Conservation (phyloP, 1,284 basidiomycete genomes). For the Sutorius eximius region DNA sequence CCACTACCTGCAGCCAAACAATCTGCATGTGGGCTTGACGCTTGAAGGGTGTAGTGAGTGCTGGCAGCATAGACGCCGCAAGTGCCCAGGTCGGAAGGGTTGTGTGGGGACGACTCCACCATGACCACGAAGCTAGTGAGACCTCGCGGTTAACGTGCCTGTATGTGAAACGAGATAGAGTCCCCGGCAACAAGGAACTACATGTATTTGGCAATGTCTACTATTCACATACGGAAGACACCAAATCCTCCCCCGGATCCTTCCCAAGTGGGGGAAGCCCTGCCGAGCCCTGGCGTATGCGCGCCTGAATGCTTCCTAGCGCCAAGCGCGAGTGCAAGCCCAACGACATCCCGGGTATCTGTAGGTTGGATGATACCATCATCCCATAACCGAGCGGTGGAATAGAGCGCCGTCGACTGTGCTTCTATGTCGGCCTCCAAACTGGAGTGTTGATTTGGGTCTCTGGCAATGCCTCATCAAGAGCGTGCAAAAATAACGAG, state of each 20-base stretch:
- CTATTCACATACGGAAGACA: constrained; percentile 81
- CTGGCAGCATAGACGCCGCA: no score
- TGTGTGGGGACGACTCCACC: no score
- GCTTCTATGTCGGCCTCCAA: constrained; percentile 82
- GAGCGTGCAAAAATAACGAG: neutral
- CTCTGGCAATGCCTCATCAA: constrained; percentile 43
- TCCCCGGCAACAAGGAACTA: no score
- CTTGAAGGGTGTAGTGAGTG: no score
- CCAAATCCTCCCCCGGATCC: constrained; percentile 78
- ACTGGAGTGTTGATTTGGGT: constrained; percentile 70
- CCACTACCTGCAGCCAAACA: no score
- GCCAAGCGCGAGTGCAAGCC: constrained; percentile 79
- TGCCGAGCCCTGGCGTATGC: constrained; percentile 21
- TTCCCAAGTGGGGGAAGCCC: constrained; percentile 60
- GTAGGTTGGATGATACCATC: constrained; percentile 91
- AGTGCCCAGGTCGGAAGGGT: no score
- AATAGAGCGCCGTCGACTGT: constrained; percentile 85
- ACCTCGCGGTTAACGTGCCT: no score
- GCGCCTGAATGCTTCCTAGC: constrained; percentile 42
- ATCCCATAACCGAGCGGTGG: constrained; percentile 90
- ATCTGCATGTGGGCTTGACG: no score
- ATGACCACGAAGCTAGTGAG: no score
- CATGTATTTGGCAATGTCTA: constrained; percentile 24
- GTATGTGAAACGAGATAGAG: no score
- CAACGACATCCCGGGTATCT: constrained; percentile 89